Percentiles rank a stretch among this genome's conserved stretches.
phyloP scores from a whole-genome alignment of 768 basidiomycete genomes.

The Calocera viscosa region DNA sequence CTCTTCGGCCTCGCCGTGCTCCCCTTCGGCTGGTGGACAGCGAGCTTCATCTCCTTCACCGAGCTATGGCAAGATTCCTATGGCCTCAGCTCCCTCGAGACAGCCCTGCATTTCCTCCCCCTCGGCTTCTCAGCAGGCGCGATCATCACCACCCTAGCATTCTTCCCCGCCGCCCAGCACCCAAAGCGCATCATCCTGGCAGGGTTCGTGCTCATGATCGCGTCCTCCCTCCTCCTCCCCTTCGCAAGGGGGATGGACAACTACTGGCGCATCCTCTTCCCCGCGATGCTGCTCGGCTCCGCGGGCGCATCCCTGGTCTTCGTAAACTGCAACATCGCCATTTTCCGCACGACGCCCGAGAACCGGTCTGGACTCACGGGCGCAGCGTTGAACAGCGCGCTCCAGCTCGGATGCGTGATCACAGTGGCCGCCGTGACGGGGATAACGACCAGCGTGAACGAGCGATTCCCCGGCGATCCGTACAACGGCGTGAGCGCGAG shows the following conservation, averaged over 20 bases:
- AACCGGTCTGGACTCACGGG: constrained; percentile 40
- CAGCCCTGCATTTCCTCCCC: constrained; percentile 29
- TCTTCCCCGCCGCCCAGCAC: not conserved
- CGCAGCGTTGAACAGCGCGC: constrained; percentile 43
- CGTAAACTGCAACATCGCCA: constrained; percentile 38
- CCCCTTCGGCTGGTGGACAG: constrained; percentile 35
- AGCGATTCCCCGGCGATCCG: not conserved
- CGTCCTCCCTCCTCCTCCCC: constrained; percentile 34
- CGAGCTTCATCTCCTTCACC: constrained; percentile 28
- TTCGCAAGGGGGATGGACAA: constrained; percentile 29
- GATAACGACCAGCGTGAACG: constrained; percentile 35
- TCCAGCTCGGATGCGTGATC: constrained; percentile 42
- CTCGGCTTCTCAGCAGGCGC: constrained; percentile 11
- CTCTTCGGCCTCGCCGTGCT: constrained; percentile 31
- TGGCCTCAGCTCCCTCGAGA: constrained; percentile 32
- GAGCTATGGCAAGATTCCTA: constrained; percentile 34
- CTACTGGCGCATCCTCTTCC: constrained; percentile 40
- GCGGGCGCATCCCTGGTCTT: constrained; percentile 37
- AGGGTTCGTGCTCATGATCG: constrained; percentile 31
- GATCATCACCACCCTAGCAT: not conserved
- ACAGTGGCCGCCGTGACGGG: constrained; percentile 39
- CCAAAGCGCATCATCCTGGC: constrained; percentile 37
- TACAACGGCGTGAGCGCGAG: not conserved
- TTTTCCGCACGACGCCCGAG: constrained; percentile 37
- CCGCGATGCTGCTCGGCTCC: constrained; percentile 39